Percentiles rank a stretch among this genome's conserved stretches.
Evolutionary conservation across 2,329 filamentous ascomycete species (phyloP).

Genomic region (Phialemonium atrogriseum): DNA sequence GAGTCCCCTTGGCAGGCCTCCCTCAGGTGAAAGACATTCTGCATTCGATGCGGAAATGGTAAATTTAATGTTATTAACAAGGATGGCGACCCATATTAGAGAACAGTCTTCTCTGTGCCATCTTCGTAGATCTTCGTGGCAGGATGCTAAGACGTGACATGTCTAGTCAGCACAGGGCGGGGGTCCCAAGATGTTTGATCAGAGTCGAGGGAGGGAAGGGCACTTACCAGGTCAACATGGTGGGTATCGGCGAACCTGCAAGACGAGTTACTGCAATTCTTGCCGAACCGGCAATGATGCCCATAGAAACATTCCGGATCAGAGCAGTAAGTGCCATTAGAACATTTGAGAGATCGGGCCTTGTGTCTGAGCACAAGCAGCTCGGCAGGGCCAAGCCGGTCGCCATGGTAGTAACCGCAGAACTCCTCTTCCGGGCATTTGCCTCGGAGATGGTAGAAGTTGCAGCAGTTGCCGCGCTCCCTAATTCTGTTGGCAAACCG

Average conservation of each 20-base stretch:
- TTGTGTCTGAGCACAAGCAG: conserved; percentile 10
- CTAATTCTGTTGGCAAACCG: conserved; percentile 11
- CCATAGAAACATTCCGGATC: conserved; percentile 12
- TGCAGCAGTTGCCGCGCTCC: conserved; percentile 11
- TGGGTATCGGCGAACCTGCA: conserved; percentile 15
- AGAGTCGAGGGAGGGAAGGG: neutral
- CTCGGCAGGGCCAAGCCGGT: conserved; percentile 10
- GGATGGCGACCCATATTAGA: no score
- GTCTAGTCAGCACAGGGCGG: neutral
- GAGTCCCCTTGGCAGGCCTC: no score
- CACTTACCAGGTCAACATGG: conserved; percentile 15
- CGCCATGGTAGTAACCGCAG: conserved; percentile 12
- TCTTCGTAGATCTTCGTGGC: neutral
- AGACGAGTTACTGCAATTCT: conserved; percentile 9
- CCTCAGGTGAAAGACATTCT: no score
- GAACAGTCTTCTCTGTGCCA: neutral
- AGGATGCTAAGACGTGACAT: neutral
- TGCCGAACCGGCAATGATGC: conserved; percentile 14
- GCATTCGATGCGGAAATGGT: no score
- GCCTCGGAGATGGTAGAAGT: conserved; percentile 13
- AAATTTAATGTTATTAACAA: no score
- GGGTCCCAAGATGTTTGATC: no score
- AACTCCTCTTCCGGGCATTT: conserved; percentile 11
- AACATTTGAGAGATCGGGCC: conserved; percentile 12
- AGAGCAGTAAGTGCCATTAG: conserved; percentile 7